These are phyloP conservation scores for Termitomyces sp. DNA, from an alignment of 768 basidiomycete genomes.

Conservation along the genomic window DNA sequence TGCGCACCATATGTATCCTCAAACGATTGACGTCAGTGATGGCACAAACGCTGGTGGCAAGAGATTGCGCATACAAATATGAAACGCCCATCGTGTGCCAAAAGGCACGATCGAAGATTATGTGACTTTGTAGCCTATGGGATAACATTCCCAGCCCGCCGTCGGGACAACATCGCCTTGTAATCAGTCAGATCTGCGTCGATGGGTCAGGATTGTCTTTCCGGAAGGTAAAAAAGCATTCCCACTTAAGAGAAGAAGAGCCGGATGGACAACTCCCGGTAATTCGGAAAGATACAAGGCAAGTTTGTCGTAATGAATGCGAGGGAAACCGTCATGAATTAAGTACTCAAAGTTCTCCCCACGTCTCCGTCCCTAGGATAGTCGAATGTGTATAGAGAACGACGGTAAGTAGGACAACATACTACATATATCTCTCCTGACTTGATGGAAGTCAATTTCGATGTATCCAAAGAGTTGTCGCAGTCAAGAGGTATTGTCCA, in stretches of 20 bases:
- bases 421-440: not conserved
- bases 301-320: not conserved
- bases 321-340: not conserved
- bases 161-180: not conserved
- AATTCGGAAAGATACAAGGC: not conserved
- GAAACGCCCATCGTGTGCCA: not conserved
- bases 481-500: not conserved
- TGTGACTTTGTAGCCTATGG: not conserved
- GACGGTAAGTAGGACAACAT: not conserved
- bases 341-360: not conserved
- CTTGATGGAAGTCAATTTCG: not conserved
- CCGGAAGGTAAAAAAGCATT: not conserved
- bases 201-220: not conserved
- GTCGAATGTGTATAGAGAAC: not conserved
- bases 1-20: too few relatives aligned
- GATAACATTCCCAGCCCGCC: not conserved
- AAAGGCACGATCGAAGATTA: not conserved
- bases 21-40: too few relatives aligned
- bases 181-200: not conserved
- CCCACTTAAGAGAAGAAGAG: not conserved
- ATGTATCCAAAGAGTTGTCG: not conserved
- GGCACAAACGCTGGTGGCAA: too few relatives aligned
- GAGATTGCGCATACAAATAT: too few relatives aligned
- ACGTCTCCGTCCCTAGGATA: not conserved
- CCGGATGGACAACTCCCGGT: not conserved